phyloP scores from a whole-genome alignment of 768 basidiomycete genomes.

The Auricularia cornea region DNA sequence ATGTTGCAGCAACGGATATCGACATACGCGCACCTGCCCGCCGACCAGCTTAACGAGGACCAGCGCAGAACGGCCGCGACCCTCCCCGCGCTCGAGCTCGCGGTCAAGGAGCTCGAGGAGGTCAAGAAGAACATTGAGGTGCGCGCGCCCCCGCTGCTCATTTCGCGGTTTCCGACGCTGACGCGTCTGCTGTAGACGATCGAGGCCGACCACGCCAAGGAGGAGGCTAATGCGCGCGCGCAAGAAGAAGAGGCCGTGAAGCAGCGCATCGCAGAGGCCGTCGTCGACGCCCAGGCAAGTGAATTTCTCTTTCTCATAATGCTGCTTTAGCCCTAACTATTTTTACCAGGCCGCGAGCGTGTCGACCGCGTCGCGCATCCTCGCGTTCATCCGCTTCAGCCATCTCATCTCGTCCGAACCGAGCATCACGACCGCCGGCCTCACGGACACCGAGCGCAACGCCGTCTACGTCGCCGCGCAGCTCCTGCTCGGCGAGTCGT shows the following conservation, averaged over 20 bases:
- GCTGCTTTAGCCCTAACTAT: constrained; percentile 1
- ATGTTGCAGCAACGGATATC: constrained; percentile 57
- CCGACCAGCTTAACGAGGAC: constrained; percentile 78
- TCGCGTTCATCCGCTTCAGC: neutral
- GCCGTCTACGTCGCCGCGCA: constrained; percentile 48
- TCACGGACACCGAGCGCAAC: constrained; percentile 44
- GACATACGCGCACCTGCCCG: constrained; percentile 55
- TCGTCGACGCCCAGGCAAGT: constrained; percentile 52
- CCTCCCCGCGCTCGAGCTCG: constrained; percentile 67
- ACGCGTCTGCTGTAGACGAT: constrained; percentile 26
- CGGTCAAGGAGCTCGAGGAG: constrained; percentile 75
- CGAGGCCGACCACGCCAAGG: constrained; percentile 54
- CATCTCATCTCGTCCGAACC: neutral
- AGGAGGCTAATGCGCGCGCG: constrained; percentile 43
- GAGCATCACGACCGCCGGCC: constrained; percentile 3
- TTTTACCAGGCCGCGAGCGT: neutral
- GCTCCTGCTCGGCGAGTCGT: constrained; percentile 48
- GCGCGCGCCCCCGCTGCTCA: constrained; percentile 15
- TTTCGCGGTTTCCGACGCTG: neutral
- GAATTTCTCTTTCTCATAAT: constrained; percentile 1
- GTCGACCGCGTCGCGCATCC: neutral
- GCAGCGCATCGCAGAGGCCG: constrained; percentile 44
- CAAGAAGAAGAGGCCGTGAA: constrained; percentile 52
- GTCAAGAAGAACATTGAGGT: constrained; percentile 83
- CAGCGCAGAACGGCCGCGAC: constrained; percentile 68